phyloP scores from a whole-genome alignment of 2,329 filamentous ascomycete genomes.

The Cladosporium oxysporum region DNA sequence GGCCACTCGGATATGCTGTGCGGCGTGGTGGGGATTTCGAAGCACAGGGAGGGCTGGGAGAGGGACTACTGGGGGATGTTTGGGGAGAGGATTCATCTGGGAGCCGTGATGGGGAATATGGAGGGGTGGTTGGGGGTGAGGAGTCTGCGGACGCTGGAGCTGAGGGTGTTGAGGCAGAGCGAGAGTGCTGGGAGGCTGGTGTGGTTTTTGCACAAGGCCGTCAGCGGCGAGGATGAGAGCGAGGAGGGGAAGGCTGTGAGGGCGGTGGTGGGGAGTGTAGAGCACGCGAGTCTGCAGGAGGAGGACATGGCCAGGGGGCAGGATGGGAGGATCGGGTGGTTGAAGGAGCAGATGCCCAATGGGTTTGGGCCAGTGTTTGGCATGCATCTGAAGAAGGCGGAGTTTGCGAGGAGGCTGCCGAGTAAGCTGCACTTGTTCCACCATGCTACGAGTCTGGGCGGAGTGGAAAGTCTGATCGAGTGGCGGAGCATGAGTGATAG shows the following conservation, averaged over 20 bases:
- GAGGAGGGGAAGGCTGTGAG: conserved; percentile 51
- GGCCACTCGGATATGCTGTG: conserved; percentile 93
- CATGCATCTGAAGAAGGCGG: conserved; percentile 63
- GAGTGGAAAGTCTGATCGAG: conserved; percentile 94
- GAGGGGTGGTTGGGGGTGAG: conserved; percentile 92
- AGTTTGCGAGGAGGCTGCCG: conserved; percentile 68
- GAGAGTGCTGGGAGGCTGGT: conserved; percentile 70
- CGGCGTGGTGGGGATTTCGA: conserved; percentile 71
- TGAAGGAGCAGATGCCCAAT: conserved; percentile 83
- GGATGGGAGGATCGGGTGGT: conserved; percentile 58
- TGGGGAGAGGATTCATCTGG: conserved; percentile 73
- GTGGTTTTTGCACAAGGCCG: conserved; percentile 62
- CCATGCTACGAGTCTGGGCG: conserved; percentile 90
- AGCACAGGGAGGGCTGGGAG: conserved; percentile 52
- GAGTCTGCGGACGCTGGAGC: conserved; percentile 79
- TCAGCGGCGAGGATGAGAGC: conserved; percentile 42
- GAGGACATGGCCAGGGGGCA: conserved; percentile 46
- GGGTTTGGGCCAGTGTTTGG: conserved; percentile 90
- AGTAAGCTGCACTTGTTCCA: conserved; percentile 82
- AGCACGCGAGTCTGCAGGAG: conserved; percentile 80
- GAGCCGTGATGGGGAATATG: conserved; percentile 81
- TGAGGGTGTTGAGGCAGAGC: conserved; percentile 78
- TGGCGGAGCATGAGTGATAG: conserved; percentile 89
- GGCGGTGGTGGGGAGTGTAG: conserved; percentile 61
- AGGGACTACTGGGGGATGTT: conserved; percentile 55